phyloP scores from a whole-genome alignment of 1,139 yeast species.

The Hemisphaericaspora lyxosophila region DNA sequence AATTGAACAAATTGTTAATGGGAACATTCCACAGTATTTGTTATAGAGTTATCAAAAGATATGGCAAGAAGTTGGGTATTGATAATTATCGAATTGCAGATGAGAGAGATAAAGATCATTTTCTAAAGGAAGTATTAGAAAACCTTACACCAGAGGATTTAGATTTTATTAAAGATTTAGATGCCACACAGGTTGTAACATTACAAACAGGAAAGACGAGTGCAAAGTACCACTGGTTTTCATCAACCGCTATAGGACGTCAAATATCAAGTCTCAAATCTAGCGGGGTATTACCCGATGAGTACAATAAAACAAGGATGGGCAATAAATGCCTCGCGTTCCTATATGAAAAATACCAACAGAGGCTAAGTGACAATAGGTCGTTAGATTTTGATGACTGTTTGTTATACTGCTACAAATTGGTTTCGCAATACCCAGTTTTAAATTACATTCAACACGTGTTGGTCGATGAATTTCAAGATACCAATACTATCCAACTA shows the following conservation, averaged over 20 bases:
- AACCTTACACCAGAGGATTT: slow-evolving; percentile 30
- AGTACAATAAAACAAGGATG: slow-evolving; percentile 19
- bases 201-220: slow-evolving; percentile 10
- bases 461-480: slow-evolving; percentile 92
- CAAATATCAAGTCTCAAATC: slow-evolving; percentile 57
- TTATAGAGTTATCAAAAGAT: slow-evolving; percentile 53
- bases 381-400: slow-evolving; percentile 85
- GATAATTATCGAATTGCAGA: slow-evolving; percentile 59
- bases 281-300: slow-evolving; percentile 40
- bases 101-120: slow-evolving; percentile 57
- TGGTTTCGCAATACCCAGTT: slow-evolving; percentile 48
- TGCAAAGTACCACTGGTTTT: slow-evolving; percentile 29
- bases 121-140: slow-evolving; percentile 46
- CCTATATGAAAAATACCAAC: slow-evolving; percentile 56
- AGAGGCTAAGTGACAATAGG: slow-evolving; percentile 36
- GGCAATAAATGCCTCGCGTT: slow-evolving; percentile 20
- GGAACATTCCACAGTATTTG: slow-evolving; percentile 92
- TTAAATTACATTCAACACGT: slow-evolving; percentile 62
- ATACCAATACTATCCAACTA: slow-evolving; percentile 77
- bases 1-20: slow-evolving; percentile 49
- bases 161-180: slow-evolving; percentile 14
- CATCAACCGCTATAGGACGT: slow-evolving; percentile 36
- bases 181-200: slow-evolving; percentile 1
- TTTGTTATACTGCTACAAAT: slow-evolving; percentile 51
- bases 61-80: slow-evolving; percentile 56